These are phyloP conservation scores for Xylariales sp. DNA, from an alignment of 2,329 filamentous ascomycete species.

Conservation along the genomic window DNA sequence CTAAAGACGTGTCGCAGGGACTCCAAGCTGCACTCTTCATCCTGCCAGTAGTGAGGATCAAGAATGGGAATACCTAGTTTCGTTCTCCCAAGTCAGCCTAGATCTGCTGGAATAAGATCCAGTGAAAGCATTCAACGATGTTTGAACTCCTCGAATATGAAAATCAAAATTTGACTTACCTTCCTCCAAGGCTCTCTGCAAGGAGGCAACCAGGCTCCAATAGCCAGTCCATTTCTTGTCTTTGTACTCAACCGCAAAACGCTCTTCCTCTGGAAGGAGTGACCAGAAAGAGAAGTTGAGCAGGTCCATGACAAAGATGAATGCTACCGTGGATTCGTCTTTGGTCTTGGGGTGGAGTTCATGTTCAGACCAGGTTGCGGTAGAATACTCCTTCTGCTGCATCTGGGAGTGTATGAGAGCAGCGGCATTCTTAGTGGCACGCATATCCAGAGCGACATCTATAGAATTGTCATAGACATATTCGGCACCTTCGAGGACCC, in stretches of 20 bases:
- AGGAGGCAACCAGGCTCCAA: slow-evolving; percentile 83
- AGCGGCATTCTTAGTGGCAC: slow-evolving; percentile 77
- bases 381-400: slow-evolving; percentile 78
- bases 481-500: slow-evolving; percentile 77
- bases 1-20: slow-evolving; percentile 75
- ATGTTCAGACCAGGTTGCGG: slow-evolving; percentile 80
- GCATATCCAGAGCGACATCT: slow-evolving; percentile 85
- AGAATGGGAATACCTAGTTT: slow-evolving; percentile 91
- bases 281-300: slow-evolving; percentile 99
- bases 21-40: slow-evolving; percentile 72
- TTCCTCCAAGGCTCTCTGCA: slow-evolving; percentile 87
- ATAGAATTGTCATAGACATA: slow-evolving; percentile 89
- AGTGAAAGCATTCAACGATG: not conserved
- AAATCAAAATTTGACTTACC: slow-evolving; percentile 39
- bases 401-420: slow-evolving; percentile 75
- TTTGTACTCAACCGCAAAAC: slow-evolving; percentile 79
- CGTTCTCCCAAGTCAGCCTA: too few relatives aligned
- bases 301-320: slow-evolving; percentile 96
- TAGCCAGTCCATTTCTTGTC: slow-evolving; percentile 88
- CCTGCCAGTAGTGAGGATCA: slow-evolving; percentile 79
- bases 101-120: too few relatives aligned
- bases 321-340: slow-evolving; percentile 75
- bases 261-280: slow-evolving; percentile 60
- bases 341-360: slow-evolving; percentile 83
- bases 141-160: not conserved